Percentiles rank a stretch among this genome's conserved stretches.
phyloP scores from a whole-genome alignment of 2,329 filamentous ascomycete species.

The Microcera coccophila region DNA sequence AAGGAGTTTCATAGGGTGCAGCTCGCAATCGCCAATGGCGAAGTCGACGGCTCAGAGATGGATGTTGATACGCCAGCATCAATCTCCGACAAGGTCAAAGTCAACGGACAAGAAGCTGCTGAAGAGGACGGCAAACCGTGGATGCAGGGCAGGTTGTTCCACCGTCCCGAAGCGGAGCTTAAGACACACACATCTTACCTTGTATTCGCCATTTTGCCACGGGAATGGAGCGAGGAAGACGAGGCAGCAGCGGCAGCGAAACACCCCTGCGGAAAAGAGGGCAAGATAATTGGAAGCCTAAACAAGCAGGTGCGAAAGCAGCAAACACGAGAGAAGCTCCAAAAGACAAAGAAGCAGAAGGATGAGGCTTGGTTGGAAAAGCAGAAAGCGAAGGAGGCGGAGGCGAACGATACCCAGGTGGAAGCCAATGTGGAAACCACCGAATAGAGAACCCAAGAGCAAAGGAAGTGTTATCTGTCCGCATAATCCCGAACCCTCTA shows the following conservation, averaged over 20 bases:
- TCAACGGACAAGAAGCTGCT: constrained; percentile 24
- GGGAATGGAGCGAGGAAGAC: constrained; percentile 78
- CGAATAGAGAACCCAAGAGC: no score
- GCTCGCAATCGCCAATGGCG: constrained; percentile 14
- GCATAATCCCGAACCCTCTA: no score
- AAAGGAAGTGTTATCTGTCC: no score
- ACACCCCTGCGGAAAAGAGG: constrained; percentile 59
- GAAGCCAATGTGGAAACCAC: neutral
- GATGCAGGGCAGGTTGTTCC: constrained; percentile 72
- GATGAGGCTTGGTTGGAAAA: constrained; percentile 14
- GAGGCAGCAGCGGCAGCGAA: constrained; percentile 63
- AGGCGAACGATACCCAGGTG: constrained; percentile 7
- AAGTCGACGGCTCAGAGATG: constrained; percentile 37
- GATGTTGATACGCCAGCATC: constrained; percentile 34
- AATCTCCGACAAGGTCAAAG: constrained; percentile 22
- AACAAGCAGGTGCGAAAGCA: constrained; percentile 54
- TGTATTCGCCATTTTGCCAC: constrained; percentile 85
- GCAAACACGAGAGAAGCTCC: constrained; percentile 52
- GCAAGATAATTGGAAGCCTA: constrained; percentile 49
- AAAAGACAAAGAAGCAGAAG: constrained; percentile 45
- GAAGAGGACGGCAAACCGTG: constrained; percentile 50
- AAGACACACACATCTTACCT: constrained; percentile 98
- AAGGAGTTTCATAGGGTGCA: constrained; percentile 57
- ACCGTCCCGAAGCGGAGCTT: constrained; percentile 79
- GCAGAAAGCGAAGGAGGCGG: constrained; percentile 19